Percentiles rank a stretch among this genome's conserved stretches.
Conservation (phyloP, 441 rosid genomes). For the Euphorbia schlechtendalii region DNA sequence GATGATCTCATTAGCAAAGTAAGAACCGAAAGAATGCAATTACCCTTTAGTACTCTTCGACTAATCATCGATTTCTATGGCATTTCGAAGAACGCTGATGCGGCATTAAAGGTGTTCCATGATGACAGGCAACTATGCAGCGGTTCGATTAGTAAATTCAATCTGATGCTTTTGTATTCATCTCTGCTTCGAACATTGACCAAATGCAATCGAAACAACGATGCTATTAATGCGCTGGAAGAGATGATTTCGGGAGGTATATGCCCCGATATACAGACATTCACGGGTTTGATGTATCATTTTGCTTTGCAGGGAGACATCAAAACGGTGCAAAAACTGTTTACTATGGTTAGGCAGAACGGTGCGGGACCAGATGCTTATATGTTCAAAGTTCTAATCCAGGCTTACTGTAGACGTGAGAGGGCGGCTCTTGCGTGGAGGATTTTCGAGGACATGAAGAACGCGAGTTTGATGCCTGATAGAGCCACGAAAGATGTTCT, state of each 20-base stretch:
- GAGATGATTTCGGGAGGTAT: constrained; percentile 60
- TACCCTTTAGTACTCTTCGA: constrained; percentile 76
- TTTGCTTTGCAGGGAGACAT: constrained; percentile 72
- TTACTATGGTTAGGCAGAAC: constrained; percentile 63
- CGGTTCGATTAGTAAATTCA: constrained; percentile 41
- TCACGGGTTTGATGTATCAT: constrained; percentile 77
- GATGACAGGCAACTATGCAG: constrained; percentile 59
- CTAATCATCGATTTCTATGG: constrained; percentile 77
- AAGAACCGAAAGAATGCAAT: constrained; percentile 51
- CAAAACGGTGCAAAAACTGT: constrained; percentile 63
- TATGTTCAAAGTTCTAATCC: constrained; percentile 62
- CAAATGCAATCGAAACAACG: constrained; percentile 59
- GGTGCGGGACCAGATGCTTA: constrained; percentile 65
- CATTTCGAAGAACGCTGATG: constrained; percentile 75
- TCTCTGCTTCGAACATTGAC: constrained; percentile 70
- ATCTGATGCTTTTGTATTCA: constrained; percentile 70
- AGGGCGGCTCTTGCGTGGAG: constrained; percentile 79
- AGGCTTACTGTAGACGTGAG: constrained; percentile 70
- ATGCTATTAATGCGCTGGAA: constrained; percentile 58
- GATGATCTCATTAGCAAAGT: constrained; percentile 61
- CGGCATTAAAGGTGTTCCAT: constrained; percentile 67
- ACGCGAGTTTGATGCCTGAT: constrained; percentile 53
- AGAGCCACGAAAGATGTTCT: constrained; percentile 65
- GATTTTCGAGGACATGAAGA: constrained; percentile 70
- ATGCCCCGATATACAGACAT: constrained; percentile 75